Percentiles rank a stretch among this genome's conserved stretches.
Evolutionary conservation across 1,284 basidiomycete species (phyloP).

Genomic region (Moniliophthora roreri): DNA sequence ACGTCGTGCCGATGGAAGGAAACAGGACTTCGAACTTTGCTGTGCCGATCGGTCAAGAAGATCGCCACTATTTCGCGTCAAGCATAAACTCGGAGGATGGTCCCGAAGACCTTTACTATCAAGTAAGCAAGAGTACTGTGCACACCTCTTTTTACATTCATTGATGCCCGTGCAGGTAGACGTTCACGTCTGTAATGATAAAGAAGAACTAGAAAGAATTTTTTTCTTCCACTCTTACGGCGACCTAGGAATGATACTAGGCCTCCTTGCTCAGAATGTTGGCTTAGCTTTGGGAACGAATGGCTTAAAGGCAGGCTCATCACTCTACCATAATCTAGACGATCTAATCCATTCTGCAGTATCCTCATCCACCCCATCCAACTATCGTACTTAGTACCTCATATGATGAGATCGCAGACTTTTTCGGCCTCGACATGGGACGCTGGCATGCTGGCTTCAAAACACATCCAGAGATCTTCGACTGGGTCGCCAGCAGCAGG

Average conservation of each 20-base stretch:
- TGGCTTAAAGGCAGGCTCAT: constrained; percentile 55
- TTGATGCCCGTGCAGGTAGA: constrained; percentile 46
- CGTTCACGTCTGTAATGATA: constrained; percentile 53
- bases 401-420: constrained; percentile 47
- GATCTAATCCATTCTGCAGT: constrained; percentile 27
- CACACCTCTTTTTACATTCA: not conserved
- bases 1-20: constrained; percentile 46
- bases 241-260: constrained; percentile 68
- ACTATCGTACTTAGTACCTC: constrained; percentile 41
- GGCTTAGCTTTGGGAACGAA: constrained; percentile 50
- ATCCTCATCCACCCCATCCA: constrained; percentile 41
- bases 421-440: constrained; percentile 55
- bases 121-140: constrained; percentile 6
- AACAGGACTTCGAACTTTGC: constrained; percentile 65
- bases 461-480: constrained; percentile 51
- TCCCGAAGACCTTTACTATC: constrained; percentile 8
- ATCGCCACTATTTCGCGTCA: constrained; percentile 30
- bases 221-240: constrained; percentile 63
- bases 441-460: constrained; percentile 52
- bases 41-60: constrained; percentile 33
- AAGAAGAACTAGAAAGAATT: constrained; percentile 47
- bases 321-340: not conserved
- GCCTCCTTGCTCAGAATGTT: constrained; percentile 47
- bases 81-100: not conserved
- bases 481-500: constrained; percentile 53